phyloP scores from a whole-genome alignment of 805 yeast species.

The Peterozyma xylosa region DNA sequence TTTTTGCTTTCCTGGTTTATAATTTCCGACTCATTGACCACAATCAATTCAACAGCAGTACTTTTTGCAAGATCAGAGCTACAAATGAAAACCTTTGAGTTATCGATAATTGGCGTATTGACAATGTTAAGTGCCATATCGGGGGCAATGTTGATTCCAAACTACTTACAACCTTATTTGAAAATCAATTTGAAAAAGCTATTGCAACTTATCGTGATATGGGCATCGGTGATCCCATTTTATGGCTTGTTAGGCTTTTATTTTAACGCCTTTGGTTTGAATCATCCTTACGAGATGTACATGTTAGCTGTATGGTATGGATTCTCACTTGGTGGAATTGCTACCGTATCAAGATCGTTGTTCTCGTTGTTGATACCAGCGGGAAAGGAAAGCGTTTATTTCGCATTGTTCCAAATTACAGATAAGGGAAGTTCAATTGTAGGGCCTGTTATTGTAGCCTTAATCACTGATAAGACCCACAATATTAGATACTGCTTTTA shows the following conservation, averaged over 20 bases:
- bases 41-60: slow-evolving; percentile 74
- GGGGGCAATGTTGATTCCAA: slow-evolving; percentile 58
- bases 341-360: slow-evolving; percentile 61
- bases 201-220: slow-evolving; percentile 43
- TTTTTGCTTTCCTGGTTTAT: slow-evolving; percentile 72
- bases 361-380: slow-evolving; percentile 64
- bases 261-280: slow-evolving; percentile 47
- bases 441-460: slow-evolving; percentile 69
- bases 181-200: slow-evolving; percentile 37
- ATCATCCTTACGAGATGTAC: slow-evolving; percentile 61
- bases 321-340: slow-evolving; percentile 62
- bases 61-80: slow-evolving; percentile 67
- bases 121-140: slow-evolving; percentile 60
- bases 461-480: slow-evolving; percentile 66
- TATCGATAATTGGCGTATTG: slow-evolving; percentile 58
- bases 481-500: slow-evolving; percentile 69
- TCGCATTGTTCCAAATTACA: slow-evolving; percentile 69
- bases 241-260: slow-evolving; percentile 67
- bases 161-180: slow-evolving; percentile 26
- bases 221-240: slow-evolving; percentile 62
- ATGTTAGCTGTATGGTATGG: slow-evolving; percentile 71
- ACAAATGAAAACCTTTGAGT: slow-evolving; percentile 57
- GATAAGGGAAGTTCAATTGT: slow-evolving; percentile 74
- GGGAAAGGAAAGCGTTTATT: slow-evolving; percentile 70
- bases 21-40: slow-evolving; percentile 66